A percentile compares a stretch with the other conserved stretches of the same genome.
Evolutionary conservation across 495 filamentous ascomycete species (phyloP).

Genomic region (Aspergillus wentii): DNA sequence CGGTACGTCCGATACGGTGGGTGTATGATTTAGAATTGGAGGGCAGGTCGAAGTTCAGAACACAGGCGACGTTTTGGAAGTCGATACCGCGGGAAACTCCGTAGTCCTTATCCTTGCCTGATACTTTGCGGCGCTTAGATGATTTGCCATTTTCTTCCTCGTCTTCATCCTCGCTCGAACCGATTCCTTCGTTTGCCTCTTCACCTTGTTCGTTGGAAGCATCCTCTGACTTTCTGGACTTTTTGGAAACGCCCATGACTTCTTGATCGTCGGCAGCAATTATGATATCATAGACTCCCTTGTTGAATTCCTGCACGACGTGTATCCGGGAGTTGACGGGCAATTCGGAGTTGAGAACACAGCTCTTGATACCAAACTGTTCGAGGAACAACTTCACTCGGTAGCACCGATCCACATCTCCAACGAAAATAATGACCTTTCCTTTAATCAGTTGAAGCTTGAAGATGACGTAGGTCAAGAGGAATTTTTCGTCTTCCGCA

Average conservation of each 20-base stretch:
- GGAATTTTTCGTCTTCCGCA: slow-evolving; percentile 94
- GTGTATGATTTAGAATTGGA: slow-evolving; percentile 85
- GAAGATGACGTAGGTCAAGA: slow-evolving; percentile 89
- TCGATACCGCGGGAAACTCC: slow-evolving; percentile 92
- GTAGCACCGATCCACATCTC: slow-evolving; percentile 89
- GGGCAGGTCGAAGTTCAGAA: slow-evolving; percentile 96
- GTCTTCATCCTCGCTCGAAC: slow-evolving; percentile 31
- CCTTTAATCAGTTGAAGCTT: slow-evolving; percentile 93
- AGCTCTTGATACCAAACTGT: slow-evolving; percentile 91
- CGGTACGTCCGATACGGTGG: slow-evolving; percentile 92
- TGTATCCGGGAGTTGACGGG: slow-evolving; percentile 90
- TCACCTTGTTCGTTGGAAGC: slow-evolving; percentile 14
- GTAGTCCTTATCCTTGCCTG: slow-evolving; percentile 73
- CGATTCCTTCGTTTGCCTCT: slow-evolving; percentile 21
- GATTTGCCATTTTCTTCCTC: slow-evolving; percentile 14
- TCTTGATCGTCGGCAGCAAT: slow-evolving; percentile 94
- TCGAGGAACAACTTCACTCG: slow-evolving; percentile 92
- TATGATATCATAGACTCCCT: slow-evolving; percentile 92
- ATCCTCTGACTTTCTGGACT: slow-evolving; percentile 25
- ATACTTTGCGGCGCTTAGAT: slow-evolving; percentile 57
- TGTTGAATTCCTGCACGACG: slow-evolving; percentile 96
- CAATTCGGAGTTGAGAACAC: slow-evolving; percentile 91
- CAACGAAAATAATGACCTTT: slow-evolving; percentile 91
- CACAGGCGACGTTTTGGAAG: slow-evolving; percentile 89
- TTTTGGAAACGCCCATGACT: slow-evolving; percentile 57